A percentile compares a stretch with the other conserved stretches of the same genome.
phyloP scores from a whole-genome alignment of 345 rosid species.

The Melaleuca alternifolia region DNA sequence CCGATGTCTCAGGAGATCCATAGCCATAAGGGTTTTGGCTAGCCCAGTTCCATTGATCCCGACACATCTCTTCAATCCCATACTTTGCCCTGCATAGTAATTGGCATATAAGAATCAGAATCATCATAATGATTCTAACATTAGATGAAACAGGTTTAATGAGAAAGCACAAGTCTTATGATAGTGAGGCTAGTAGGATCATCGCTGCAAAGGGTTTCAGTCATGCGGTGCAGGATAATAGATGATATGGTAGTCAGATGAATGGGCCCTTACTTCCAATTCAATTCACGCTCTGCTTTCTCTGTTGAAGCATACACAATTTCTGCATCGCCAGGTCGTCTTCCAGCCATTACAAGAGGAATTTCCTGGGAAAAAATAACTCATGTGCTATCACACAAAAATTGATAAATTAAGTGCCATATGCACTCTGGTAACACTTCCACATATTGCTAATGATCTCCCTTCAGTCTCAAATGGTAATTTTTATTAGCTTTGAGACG shows the following conservation, averaged over 20 bases:
- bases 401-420: not conserved
- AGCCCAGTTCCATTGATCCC: constrained; percentile 96
- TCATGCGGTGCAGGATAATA: not conserved
- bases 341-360: constrained; percentile 59
- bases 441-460: not conserved
- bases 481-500: not conserved
- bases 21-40: constrained; percentile 90
- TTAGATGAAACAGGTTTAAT: not conserved
- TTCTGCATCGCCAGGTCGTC: constrained; percentile 87
- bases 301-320: constrained; percentile 80
- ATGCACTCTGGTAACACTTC: not conserved
- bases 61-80: constrained; percentile 86
- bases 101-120: not conserved
- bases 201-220: not conserved
- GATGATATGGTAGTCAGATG: not conserved
- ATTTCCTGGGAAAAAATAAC: constrained; percentile 43
- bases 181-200: not conserved
- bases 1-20: constrained; percentile 25
- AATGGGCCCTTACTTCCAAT: constrained; percentile 69
- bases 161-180: not conserved
- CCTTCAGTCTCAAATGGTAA: not conserved
- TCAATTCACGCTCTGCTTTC: constrained; percentile 64
- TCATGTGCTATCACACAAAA: not conserved
- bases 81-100: constrained; percentile 55
- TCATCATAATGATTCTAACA: not conserved